phyloP scores from a whole-genome alignment of 441 rosid genomes.

The Gossypium schwendimanii region DNA sequence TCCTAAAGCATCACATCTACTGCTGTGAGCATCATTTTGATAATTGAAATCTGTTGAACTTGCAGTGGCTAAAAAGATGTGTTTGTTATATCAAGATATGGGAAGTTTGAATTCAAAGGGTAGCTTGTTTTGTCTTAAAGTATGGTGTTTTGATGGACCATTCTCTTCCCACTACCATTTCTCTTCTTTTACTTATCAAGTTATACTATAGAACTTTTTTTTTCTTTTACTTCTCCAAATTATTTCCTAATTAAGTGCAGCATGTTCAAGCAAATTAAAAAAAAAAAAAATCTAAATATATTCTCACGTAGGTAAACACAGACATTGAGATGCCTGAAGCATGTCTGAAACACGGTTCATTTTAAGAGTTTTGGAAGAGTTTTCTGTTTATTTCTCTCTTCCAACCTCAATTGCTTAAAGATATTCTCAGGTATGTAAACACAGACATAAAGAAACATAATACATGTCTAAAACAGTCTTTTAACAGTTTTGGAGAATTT shows the following conservation, averaged over 20 bases:
- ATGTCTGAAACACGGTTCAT: not conserved
- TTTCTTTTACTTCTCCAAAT: not conserved
- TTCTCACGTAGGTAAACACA: not conserved
- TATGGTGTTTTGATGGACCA: not conserved
- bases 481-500: not conserved
- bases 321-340: not conserved
- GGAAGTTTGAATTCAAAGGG: not conserved
- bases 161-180: not conserved
- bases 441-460: not conserved
- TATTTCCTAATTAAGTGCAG: not conserved
- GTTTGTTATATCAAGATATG: not conserved
- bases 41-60: not conserved
- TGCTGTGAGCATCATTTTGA: not conserved
- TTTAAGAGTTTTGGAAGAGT: not conserved
- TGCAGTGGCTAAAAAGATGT: not conserved
- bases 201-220: not conserved
- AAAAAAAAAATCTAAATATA: not conserved
- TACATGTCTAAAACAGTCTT: not conserved
- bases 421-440: not conserved
- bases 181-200: not conserved
- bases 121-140: not conserved
- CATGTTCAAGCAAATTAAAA: not conserved
- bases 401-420: not conserved
- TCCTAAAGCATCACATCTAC: not conserved
- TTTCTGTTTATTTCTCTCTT: not conserved